Base-by-base conservation (phyloP, 768 basidiomycete species). In the Mrakia blollopis region DNA sequence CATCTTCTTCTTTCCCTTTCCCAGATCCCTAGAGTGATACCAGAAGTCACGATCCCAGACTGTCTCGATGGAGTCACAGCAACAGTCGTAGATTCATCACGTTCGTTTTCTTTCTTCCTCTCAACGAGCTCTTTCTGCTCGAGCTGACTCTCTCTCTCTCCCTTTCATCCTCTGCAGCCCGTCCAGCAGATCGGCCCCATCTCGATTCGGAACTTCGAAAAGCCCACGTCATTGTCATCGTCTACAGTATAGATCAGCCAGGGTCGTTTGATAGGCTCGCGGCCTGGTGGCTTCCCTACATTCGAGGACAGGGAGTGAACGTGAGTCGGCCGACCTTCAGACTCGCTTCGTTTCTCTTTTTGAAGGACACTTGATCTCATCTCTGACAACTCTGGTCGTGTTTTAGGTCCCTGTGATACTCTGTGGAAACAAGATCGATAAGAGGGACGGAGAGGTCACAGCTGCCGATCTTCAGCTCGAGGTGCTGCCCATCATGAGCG, bases 1-100 rank as follows among this genome's bases (percentile, higher is more conserved):
- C 50, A 10, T 32, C 52, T 41, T 32, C 25, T 41, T 6, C 18
- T 41, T 41, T 30, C 16, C 5, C 16, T 41, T 30, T 13, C 5
- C 16, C 81, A 97, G 95, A 94, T 97, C 65, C 94, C 96, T 84
- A 92, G 93, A 80, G 87, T 96, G 81, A 91, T 98, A 57, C 96
- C 96, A 4, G 96, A 98, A 84, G 94, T 99, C 65, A 98, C 96
- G 10, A 97, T 99, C 74, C 97, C 96, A 85, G 93, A 97, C 67
- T 96, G 94, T 30, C 93, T 96, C 69, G 94, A 96, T 85, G 94
- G 97, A 82, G 93, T 99, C 57, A 98, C 96, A 1, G 98, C 95
- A 6, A 93, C 95, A 82, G 98, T 99, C 79, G 92, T 98, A 73
- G 96, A 99, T 85, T 94, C 96, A 69, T 95, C 95, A 83, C 91